Evolutionary conservation across 331 rosid genomes (phyloP).

Genomic region (Rosa hybrid): DNA sequence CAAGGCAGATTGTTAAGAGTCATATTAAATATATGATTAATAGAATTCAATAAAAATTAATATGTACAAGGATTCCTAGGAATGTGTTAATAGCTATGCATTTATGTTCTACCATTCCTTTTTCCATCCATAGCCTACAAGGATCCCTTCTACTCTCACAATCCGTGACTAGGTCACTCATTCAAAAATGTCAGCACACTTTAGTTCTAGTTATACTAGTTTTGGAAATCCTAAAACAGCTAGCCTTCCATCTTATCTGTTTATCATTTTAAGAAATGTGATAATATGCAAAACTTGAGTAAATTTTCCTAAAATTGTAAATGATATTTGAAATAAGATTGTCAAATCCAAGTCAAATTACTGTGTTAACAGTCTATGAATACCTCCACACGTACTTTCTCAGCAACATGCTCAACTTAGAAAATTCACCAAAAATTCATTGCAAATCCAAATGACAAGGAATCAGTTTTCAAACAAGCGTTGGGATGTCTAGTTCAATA

Average conservation of each 20-base stretch:
- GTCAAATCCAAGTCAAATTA: too few relatives aligned
- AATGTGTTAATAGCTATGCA: background rate
- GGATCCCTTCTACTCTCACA: background rate
- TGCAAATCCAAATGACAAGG: too few relatives aligned
- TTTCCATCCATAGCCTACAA: background rate
- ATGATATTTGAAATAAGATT: too few relatives aligned
- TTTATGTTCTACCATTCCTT: background rate
- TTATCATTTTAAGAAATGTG: background rate
- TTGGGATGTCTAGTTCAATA: too few relatives aligned
- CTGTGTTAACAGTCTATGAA: too few relatives aligned
- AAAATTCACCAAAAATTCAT: too few relatives aligned
- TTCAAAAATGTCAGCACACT: background rate
- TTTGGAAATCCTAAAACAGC: background rate
- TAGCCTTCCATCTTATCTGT: background rate
- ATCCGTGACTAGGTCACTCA: background rate
- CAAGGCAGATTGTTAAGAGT: conserved; percentile 32
- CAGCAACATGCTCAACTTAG: too few relatives aligned
- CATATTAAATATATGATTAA: conserved; percentile 11
- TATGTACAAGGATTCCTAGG: background rate
- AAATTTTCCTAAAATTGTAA: too few relatives aligned
- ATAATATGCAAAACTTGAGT: too few relatives aligned
- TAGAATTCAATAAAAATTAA: background rate
- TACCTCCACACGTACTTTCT: too few relatives aligned
- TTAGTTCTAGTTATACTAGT: background rate
- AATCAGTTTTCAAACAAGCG: too few relatives aligned